Base-by-base conservation (phyloP, 768 basidiomycete species). In the Mycena polygramma region DNA sequence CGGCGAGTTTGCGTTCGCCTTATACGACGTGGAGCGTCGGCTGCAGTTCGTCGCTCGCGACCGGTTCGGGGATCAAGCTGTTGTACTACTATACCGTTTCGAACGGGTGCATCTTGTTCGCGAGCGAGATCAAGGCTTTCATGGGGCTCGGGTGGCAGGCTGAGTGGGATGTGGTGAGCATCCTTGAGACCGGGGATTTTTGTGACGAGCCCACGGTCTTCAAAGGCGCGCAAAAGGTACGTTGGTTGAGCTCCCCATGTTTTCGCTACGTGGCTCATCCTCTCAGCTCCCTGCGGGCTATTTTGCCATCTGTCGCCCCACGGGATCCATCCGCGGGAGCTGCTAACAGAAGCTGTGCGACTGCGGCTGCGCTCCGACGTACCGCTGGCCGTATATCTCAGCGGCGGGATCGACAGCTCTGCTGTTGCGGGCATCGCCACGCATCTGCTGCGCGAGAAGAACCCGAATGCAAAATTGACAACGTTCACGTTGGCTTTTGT, bases 41-140 rank as follows among this genome's bases (percentile, higher is more conserved):
- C 10, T 74, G 15, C 43, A 69, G 22, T 63, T 75, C 36, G 73
- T 58, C 2, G 75, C 65, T 9, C 66, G 75, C 2, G 75, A 75
- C 63, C 36, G 75, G 7, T 75, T 75, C 57, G 75, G 75, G n/a
- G 5, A 70, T 75, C 49, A 75, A 75, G 36, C 75, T 73, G 7
- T 64, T 75, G 19, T 75, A 74, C 41, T 75, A 74, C 70, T n/a
- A n/a, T n/a, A 72, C 73, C 22, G 30, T 72, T 14, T 51, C 26
- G 24, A 57, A 73, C 11, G 73, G 68, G 8, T 17, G 48, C n/a
- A 53, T 75, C 13, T 17, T 75, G 7, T 57, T 75, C 11, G 72
- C 52, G 10, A 75, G 72, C 48, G 74, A 75, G 52, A 71, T 73
- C 61, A 75, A 75, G 58, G 66, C 74, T 1, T 63, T 75, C 37